Evolutionary conservation across 2,329 filamentous ascomycete species (phyloP), one percentile per base, ranked within the genome.

Genomic region (Fusarium torulosum): DNA sequence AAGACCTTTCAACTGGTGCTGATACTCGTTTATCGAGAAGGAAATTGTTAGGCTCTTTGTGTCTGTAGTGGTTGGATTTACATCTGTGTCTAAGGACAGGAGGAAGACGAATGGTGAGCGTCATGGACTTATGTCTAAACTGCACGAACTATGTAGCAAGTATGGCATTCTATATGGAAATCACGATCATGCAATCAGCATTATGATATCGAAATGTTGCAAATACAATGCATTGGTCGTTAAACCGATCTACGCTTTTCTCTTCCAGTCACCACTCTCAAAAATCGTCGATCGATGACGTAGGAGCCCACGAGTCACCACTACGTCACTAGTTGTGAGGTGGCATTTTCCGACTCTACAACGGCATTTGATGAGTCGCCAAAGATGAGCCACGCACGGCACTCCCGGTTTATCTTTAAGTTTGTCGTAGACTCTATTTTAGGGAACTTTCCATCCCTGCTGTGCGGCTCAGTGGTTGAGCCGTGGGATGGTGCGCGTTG

Each of bases 251-350:
- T 17, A 10, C 17, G 35, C 17, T 37, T n/a, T 37, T 17, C 9
- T 37, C 35, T 2, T 37, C 35, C 35, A 37, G 35, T 37, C 35
- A 37, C 4, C 35, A 37, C 4, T 37, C 17, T n/a, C 8, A 19
- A 37, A 37, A n/a, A 10, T 37, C 17, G n/a, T 17, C 35, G 17
- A 17, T 33, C 35, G n/a, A 62, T 62, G 59, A 62, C 57, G 58
- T 60, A 60, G 7, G 5, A n/a, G 17, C 17, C 3, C 8, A 2
- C 6, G 3, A 7, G 14, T 19, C 8, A 10, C 17, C 35, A n/a
- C 7, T 9, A 11, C 35, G 35, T 37, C 35, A 37, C 11, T 9
- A 37, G 4, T 6, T 4, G 35, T n/a, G 17, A n/a, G n/a, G 17
- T 8, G 35, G 4, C 35, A n/a, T 37, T 19, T 19, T n/a, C 33